Base-by-base conservation (phyloP, 768 basidiomycete genomes). In the Arthromyces matolae region DNA sequence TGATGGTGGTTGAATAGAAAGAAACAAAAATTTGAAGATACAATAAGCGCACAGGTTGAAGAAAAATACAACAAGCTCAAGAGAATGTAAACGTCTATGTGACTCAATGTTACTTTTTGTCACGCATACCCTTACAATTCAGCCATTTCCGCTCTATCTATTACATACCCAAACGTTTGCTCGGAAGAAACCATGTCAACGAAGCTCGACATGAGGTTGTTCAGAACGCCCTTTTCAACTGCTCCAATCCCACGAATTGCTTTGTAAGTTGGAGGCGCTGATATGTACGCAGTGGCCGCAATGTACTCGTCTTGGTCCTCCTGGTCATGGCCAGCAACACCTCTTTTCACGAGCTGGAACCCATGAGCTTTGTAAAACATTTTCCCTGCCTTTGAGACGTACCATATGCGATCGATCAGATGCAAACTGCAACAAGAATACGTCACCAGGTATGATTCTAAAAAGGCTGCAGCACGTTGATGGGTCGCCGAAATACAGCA, bases 351-450 rank as follows among this genome's bases (percentile, higher is more conserved):
- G 27, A 55, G 49, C 53, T 57, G 28, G 16, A 33, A 19, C n/a
- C n/a, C n/a, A n/a, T n/a, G n/a, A n/a, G n/a, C n/a, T n/a, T n/a
- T n/a, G n/a, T n/a, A n/a, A n/a, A n/a, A n/a, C n/a, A n/a, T n/a
- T n/a, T n/a, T n/a, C n/a, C n/a, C n/a, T n/a, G n/a, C n/a, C n/a
- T n/a, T n/a, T n/a, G 24, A 20, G 52, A 28, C 38, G 59, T 53
- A 83, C 83, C 85, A 89, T 88, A 63, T 88, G 86, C 45, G 84
- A 83, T 58, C 86, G 71, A 62, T 89, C 84, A 16, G 85, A 87
- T 8, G 84, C 82, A 66, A 89, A 87, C 56, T 78, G 58, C 52
- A 77, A 66, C 34, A 86, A 62, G 58, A 72, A 86, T 10, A 63
- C 61, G 25, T 62, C 50, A 14, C 74, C 79, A 48, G 77, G 71